Percentiles rank a stretch among this genome's conserved stretches.
phyloP scores from a whole-genome alignment of 257 asterid species.

The Nemophila menziesii region DNA sequence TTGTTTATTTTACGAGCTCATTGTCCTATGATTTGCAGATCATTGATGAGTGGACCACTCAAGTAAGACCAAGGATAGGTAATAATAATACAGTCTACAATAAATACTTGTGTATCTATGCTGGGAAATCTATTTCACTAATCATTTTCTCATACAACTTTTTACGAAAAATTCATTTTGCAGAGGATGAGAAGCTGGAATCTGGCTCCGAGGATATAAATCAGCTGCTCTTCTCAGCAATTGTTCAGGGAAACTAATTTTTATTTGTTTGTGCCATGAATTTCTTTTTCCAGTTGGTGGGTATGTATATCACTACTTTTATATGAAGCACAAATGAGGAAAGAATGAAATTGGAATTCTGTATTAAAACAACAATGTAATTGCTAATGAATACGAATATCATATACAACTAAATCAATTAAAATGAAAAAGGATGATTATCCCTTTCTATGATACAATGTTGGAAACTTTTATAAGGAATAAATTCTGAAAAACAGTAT shows the following conservation, averaged over 20 bases:
- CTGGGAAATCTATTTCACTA: not conserved
- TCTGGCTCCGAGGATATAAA: constrained; percentile 54
- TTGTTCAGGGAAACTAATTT: constrained; percentile 55
- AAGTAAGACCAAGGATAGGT: constrained; percentile 66
- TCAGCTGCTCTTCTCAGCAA: constrained; percentile 78
- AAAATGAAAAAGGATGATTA: not conserved
- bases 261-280: too few species aligned
- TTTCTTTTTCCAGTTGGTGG: not conserved
- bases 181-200: constrained; percentile 44
- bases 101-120: not conserved
- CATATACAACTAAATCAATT: not conserved
- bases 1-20: not conserved
- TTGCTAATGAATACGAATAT: not conserved
- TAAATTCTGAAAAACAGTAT: not conserved
- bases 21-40: constrained; percentile 36
- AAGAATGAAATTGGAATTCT: not conserved
- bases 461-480: not conserved
- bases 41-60: constrained; percentile 77
- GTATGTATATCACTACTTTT: not conserved
- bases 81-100: not conserved
- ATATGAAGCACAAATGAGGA: not conserved
- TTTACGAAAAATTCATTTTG: constrained; percentile 13
- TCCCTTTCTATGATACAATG: constrained; percentile 1
- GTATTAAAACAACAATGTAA: not conserved
- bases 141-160: not conserved